A percentile compares a stretch with the other conserved stretches of the same genome.
Conservation (phyloP, 2,329 filamentous ascomycete species). For the Nigrospora sphaerica region DNA sequence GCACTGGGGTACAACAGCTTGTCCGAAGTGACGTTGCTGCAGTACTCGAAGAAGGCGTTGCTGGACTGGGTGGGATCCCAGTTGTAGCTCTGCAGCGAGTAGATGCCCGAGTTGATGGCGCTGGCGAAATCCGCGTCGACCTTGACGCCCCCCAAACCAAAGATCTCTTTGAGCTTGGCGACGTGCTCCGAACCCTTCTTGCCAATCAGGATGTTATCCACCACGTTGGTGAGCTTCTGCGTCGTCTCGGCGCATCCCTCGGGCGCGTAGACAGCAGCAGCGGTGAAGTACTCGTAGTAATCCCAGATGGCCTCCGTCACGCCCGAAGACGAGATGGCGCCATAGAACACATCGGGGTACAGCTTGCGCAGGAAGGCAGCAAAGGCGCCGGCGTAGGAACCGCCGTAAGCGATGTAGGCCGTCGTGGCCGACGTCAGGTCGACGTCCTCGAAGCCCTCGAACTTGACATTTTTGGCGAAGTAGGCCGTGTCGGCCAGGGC, state of each 20-base stretch:
- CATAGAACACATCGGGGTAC: conserved; percentile 76
- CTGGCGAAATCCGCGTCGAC: conserved; percentile 41
- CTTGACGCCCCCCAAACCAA: conserved; percentile 38
- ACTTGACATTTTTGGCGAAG: conserved; percentile 67
- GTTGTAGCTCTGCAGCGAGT: conserved; percentile 38
- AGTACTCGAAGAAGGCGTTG: conserved; percentile 38
- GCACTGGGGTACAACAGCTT: conserved; percentile 33
- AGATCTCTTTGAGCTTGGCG: conserved; percentile 31
- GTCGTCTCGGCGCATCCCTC: conserved; percentile 57
- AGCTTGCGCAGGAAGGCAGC: conserved; percentile 68
- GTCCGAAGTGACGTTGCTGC: conserved; percentile 35
- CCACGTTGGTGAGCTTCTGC: conserved; percentile 45
- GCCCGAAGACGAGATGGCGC: conserved; percentile 71
- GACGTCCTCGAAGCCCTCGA: conserved; percentile 59
- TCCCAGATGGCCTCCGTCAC: conserved; percentile 73
- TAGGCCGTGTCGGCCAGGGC: conserved; percentile 74
- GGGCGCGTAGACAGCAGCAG: conserved; percentile 40
- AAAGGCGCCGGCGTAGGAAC: conserved; percentile 76
- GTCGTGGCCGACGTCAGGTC: conserved; percentile 59
- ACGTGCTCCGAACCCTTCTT: conserved; percentile 33
- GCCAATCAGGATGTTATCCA: conserved; percentile 44
- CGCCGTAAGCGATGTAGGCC: conserved; percentile 75
- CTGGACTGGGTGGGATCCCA: conserved; percentile 43
- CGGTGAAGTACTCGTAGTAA: conserved; percentile 59
- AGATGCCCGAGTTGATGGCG: conserved; percentile 31